Percentiles rank a stretch among this genome's conserved stretches.
phyloP scores from a whole-genome alignment of 164 flowering plant species.

The Stephania cephalantha region DNA sequence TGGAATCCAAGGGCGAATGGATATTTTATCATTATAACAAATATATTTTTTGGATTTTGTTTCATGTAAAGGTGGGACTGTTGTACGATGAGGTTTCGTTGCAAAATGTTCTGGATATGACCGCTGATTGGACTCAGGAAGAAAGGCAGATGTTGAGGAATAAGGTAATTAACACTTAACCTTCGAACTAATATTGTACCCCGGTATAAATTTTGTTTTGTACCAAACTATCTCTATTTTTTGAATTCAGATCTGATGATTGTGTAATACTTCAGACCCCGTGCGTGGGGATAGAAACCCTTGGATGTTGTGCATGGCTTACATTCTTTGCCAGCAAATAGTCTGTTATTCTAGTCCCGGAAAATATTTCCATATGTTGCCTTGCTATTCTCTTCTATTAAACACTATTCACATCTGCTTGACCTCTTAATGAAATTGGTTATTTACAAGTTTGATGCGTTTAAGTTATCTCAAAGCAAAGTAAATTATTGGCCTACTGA shows the following conservation, averaged over 20 bases:
- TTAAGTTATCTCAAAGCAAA: background rate
- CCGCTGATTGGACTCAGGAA: slow-evolving; percentile 83
- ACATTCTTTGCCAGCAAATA: background rate
- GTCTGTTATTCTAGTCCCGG: background rate
- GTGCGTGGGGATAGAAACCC: background rate
- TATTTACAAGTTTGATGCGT: background rate
- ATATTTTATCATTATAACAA: background rate
- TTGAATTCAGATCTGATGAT: background rate
- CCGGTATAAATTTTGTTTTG: background rate
- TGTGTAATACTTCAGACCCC: background rate
- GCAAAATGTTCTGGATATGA: slow-evolving; percentile 79
- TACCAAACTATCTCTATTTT: background rate
- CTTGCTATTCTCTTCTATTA: background rate
- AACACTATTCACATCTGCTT: background rate
- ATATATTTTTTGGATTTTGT: background rate
- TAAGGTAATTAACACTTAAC: slow-evolving; percentile 40
- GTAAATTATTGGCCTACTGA: background rate
- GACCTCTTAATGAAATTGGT: background rate
- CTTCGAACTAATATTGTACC: background rate
- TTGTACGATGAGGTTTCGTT: slow-evolving; percentile 83
- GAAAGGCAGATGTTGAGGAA: slow-evolving; percentile 93
- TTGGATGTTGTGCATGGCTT: background rate
- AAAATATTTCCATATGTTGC: background rate
- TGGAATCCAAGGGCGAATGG: background rate
- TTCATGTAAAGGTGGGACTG: slow-evolving; percentile 69